Evolutionary conservation across 257 asterid species (phyloP).

Genomic region (Capsicum chinense): DNA sequence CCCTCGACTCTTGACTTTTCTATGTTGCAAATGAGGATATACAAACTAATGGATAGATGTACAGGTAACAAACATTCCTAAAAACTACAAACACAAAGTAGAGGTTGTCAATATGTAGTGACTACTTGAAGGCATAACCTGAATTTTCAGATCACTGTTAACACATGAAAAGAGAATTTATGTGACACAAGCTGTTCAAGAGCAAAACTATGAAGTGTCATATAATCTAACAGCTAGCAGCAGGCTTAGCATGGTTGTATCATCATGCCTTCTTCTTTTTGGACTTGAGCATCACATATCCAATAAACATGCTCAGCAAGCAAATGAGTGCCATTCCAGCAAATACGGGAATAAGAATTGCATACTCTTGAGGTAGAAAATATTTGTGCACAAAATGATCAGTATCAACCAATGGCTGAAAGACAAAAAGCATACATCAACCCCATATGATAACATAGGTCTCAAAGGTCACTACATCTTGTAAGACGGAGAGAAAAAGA

Average conservation of each 20-base stretch:
- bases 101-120: constrained; percentile 3
- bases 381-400: constrained; percentile 91
- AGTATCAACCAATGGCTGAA: constrained; percentile 90
- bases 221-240: constrained; percentile 16
- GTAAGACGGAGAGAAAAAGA: not conserved
- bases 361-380: constrained; percentile 90
- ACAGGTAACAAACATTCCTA: not conserved
- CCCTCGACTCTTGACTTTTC: not conserved
- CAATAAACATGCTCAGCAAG: constrained; percentile 72
- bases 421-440: not conserved
- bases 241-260: constrained; percentile 29
- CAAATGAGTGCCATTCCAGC: constrained; percentile 67
- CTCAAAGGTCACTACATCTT: not conserved
- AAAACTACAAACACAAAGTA: not conserved
- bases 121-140: not conserved
- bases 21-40: not conserved
- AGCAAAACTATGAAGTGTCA: constrained; percentile 17
- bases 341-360: constrained; percentile 66
- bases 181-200: constrained; percentile 11
- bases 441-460: not conserved
- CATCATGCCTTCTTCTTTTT: constrained; percentile 69
- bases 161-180: not conserved
- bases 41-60: not conserved
- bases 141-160: not conserved
- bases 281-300: constrained; percentile 86